Evolutionary conservation across 164 flowering plant species (phyloP).

Genomic region (Pachysandra terminalis): DNA sequence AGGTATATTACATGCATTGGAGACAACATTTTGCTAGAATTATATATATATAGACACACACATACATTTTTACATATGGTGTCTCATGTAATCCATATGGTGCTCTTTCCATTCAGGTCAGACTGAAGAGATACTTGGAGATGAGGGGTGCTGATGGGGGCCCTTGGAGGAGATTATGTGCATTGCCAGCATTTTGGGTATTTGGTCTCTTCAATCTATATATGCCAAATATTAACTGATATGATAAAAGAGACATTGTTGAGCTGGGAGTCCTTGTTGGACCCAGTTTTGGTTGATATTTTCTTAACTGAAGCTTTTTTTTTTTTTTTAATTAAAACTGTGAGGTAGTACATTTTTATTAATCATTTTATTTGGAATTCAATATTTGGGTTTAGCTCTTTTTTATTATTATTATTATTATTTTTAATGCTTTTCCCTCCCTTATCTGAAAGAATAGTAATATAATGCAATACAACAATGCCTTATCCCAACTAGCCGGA

Average conservation of each 20-base stretch:
- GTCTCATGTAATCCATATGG: background rate
- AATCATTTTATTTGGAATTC: background rate
- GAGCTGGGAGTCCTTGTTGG: background rate
- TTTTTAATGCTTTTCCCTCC: too few relatives aligned
- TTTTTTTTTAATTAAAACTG: too few relatives aligned
- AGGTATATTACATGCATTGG: conserved; percentile 43
- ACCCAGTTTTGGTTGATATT: too few relatives aligned
- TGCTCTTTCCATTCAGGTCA: conserved; percentile 54
- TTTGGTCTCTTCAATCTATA: background rate
- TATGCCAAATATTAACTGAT: background rate
- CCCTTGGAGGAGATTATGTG: conserved; percentile 97
- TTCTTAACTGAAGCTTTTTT: too few relatives aligned
- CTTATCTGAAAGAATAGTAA: too few relatives aligned
- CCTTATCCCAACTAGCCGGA: too few relatives aligned
- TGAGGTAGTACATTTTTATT: background rate
- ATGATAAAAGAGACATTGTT: background rate
- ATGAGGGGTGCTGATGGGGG: conserved; percentile 99
- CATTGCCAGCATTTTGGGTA: conserved; percentile 99
- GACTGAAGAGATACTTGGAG: conserved; percentile 94
- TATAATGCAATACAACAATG: too few relatives aligned
- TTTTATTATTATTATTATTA: too few relatives aligned
- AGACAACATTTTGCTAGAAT: background rate
- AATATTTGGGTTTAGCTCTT: too few relatives aligned
- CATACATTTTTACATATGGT: too few relatives aligned
- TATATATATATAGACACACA: too few relatives aligned